A percentile compares a stretch with the other conserved stretches of the same genome.
Evolutionary conservation across 352 stramenopile genomes (phyloP).

Genomic region (Pythium periplocum): DNA sequence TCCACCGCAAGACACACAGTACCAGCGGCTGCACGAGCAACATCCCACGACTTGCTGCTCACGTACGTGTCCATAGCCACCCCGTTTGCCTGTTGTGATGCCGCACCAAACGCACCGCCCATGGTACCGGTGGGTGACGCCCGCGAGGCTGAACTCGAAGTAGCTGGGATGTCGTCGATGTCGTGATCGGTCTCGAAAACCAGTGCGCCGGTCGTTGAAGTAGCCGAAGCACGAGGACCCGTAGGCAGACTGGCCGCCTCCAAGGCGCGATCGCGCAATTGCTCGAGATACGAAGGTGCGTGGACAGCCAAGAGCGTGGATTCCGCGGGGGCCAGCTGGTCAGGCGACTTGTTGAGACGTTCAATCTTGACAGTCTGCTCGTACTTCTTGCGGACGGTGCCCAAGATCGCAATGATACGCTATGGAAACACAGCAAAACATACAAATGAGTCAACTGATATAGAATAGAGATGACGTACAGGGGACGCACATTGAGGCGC

Average conservation of each 20-base stretch:
- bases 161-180: constrained; percentile 37
- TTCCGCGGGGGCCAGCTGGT: constrained; percentile 68
- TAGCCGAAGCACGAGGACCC: constrained; percentile 20
- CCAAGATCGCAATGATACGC: constrained; percentile 67
- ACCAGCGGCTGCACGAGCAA: constrained; percentile 69
- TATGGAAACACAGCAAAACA: constrained; percentile 14
- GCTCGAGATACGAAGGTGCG: constrained; percentile 71
- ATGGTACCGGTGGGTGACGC: constrained; percentile 37
- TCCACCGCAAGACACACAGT: constrained; percentile 81
- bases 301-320: constrained; percentile 79
- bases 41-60: constrained; percentile 81
- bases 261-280: constrained; percentile 54
- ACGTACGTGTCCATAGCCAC: constrained; percentile 83
- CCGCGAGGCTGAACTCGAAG: constrained; percentile 23
- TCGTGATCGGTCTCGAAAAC: constrained; percentile 80
- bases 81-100: constrained; percentile 55
- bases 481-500: constrained; percentile 60
- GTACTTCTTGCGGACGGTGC: constrained; percentile 55
- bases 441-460: constrained; percentile 6
- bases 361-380: constrained; percentile 67
- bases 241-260: constrained; percentile 31
- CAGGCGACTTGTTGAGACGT: constrained; percentile 52
- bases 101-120: constrained; percentile 64
- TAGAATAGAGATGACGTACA: not conserved
- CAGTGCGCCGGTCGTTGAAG: constrained; percentile 31